phyloP scores from a whole-genome alignment of 352 stramenopile genomes.

The Globisporangium orthogonon region DNA sequence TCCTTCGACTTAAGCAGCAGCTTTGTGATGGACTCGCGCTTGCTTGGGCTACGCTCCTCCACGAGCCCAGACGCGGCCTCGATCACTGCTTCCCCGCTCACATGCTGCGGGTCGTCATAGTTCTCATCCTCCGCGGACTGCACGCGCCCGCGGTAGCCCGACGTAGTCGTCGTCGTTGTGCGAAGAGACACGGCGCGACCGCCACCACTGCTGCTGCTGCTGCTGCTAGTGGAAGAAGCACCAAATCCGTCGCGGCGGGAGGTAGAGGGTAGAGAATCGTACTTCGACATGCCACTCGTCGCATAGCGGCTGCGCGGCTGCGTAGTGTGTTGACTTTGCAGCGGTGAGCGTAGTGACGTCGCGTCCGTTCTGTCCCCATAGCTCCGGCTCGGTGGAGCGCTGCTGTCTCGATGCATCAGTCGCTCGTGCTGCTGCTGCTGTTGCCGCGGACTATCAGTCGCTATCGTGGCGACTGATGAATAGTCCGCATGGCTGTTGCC shows the following conservation, averaged over 20 bases:
- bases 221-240: background rate
- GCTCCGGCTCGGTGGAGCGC: background rate
- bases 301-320: background rate
- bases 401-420: background rate
- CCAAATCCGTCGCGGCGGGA: background rate
- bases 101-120: background rate
- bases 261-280: background rate
- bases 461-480: background rate
- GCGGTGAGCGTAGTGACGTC: background rate
- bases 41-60: conserved; percentile 18
- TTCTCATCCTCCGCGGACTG: background rate
- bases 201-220: background rate
- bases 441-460: background rate
- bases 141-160: background rate
- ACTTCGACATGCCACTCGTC: background rate
- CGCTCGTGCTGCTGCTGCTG: background rate
- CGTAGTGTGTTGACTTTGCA: background rate
- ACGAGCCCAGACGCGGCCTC: conserved; percentile 10
- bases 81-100: conserved; percentile 10
- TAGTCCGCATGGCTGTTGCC: too few relatives aligned
- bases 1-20: conserved; percentile 64
- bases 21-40: conserved; percentile 38
- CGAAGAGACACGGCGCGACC: background rate
- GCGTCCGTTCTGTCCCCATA: background rate
- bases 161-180: conserved; percentile 2